Evolutionary conservation across 1,284 basidiomycete species (phyloP).

Genomic region (Ustilago shanxiensis): DNA sequence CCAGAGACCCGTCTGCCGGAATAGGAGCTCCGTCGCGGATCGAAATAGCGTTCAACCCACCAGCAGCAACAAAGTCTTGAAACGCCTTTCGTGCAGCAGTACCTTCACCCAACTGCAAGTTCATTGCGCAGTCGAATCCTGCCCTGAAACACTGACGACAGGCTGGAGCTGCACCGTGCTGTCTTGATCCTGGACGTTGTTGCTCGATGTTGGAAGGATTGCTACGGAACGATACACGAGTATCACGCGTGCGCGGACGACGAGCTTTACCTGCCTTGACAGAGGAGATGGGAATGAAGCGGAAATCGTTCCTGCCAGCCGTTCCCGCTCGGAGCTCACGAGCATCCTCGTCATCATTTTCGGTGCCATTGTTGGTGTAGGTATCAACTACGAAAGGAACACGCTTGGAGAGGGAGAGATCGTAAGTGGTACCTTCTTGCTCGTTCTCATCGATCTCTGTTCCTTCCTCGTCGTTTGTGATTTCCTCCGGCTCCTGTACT

Average conservation of each 20-base stretch:
- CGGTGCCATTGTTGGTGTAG: constrained; percentile 15
- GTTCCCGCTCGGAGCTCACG: constrained; percentile 1
- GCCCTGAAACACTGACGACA: constrained; percentile 57
- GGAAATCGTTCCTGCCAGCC: constrained; percentile 20
- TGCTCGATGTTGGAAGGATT: constrained; percentile 39
- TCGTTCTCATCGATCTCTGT: constrained; percentile 41
- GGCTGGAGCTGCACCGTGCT: constrained; percentile 36
- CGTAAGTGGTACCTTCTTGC: constrained; percentile 18
- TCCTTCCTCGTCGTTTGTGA: constrained; percentile 12
- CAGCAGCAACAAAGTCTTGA: constrained; percentile 57
- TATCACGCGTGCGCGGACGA: constrained; percentile 52
- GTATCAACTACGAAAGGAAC: constrained; percentile 38
- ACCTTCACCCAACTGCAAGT: constrained; percentile 53
- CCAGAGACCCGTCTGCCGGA: constrained; percentile 10
- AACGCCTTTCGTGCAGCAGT: constrained; percentile 53
- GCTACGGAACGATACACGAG: constrained; percentile 50
- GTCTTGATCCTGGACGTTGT: constrained; percentile 25
- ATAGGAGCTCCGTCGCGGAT: constrained; percentile 28
- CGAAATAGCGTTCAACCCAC: constrained; percentile 52
- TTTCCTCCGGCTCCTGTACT: constrained; percentile 34
- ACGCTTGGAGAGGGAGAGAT: constrained; percentile 19
- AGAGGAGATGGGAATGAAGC: constrained; percentile 51
- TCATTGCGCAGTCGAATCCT: constrained; percentile 59
- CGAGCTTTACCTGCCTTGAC: constrained; percentile 40
- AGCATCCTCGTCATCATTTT: constrained; percentile 12